Evolutionary conservation across 2,329 filamentous ascomycete species (phyloP).

Genomic region (Drechslera avenae): DNA sequence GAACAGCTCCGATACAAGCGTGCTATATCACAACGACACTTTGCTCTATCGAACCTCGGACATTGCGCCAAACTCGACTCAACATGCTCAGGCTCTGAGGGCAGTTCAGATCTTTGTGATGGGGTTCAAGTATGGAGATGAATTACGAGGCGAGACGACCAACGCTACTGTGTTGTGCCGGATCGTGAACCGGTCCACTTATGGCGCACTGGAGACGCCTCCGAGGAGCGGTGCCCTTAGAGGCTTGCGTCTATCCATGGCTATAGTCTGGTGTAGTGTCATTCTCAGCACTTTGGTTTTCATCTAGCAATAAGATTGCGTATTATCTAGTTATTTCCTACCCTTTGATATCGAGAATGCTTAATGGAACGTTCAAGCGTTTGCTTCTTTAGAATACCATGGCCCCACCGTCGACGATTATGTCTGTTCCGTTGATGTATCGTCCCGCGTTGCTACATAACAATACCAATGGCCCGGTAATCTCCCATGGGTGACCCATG

Average conservation of each 20-base stretch:
- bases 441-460: conserved; percentile 65
- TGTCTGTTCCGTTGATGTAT: conserved; percentile 72
- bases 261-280: neutral
- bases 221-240: neutral
- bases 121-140: neutral
- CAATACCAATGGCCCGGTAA: conserved; percentile 66
- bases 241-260: neutral
- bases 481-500: conserved; percentile 68
- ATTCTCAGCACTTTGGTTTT: neutral
- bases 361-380: neutral
- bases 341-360: neutral
- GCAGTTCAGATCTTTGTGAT: neutral
- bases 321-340: neutral
- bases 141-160: neutral
- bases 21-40: neutral
- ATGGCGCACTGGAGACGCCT: neutral
- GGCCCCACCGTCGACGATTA: conserved; percentile 64
- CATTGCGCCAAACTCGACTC: neutral
- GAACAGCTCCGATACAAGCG: neutral
- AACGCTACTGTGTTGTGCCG: conserved; percentile 1
- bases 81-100: neutral
- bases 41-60: neutral
- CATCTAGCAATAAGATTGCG: neutral
- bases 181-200: neutral
- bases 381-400: conserved; percentile 35